Percentiles rank a stretch among this genome's conserved stretches.
Evolutionary conservation across 1,139 yeast species (phyloP).

Genomic region (Starmera stellimalicola): DNA sequence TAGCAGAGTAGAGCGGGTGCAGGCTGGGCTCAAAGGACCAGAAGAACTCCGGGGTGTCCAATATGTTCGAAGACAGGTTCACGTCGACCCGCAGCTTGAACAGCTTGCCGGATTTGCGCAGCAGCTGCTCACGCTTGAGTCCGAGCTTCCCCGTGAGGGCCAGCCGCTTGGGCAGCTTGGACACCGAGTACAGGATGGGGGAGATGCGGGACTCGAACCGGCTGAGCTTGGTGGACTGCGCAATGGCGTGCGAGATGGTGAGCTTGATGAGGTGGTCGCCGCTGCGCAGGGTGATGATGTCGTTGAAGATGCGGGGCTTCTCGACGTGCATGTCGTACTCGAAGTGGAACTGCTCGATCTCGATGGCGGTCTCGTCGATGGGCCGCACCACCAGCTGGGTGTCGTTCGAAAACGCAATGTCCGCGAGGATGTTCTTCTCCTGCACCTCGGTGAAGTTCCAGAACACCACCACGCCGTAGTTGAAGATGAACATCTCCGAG

Average conservation of each 20-base stretch:
- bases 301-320: slow-evolving; percentile 87
- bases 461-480: slow-evolving; percentile 90
- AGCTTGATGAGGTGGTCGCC: slow-evolving; percentile 90
- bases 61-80: slow-evolving; percentile 77
- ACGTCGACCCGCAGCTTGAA: slow-evolving; percentile 91
- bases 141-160: slow-evolving; percentile 88
- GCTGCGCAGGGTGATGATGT: slow-evolving; percentile 81
- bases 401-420: slow-evolving; percentile 67
- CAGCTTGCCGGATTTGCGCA: slow-evolving; percentile 81
- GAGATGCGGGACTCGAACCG: slow-evolving; percentile 90
- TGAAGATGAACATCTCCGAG: slow-evolving; percentile 85
- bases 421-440: slow-evolving; percentile 89
- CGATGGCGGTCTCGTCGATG: slow-evolving; percentile 81
- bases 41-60: slow-evolving; percentile 92
- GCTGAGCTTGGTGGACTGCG: slow-evolving; percentile 88
- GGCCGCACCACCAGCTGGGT: slow-evolving; percentile 53
- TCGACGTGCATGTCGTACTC: slow-evolving; percentile 76
- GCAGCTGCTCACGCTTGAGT: slow-evolving; percentile 62
- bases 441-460: slow-evolving; percentile 94
- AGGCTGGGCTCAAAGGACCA: slow-evolving; percentile 96
- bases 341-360: slow-evolving; percentile 90
- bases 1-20: slow-evolving; percentile 84
- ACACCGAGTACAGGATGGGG: slow-evolving; percentile 70
- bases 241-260: slow-evolving; percentile 93
- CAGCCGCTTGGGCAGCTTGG: slow-evolving; percentile 77